Evolutionary conservation across 441 rosid species (phyloP), one percentile per base, ranked within the genome.

Genomic region (Cnidoscolus chayamansa): DNA sequence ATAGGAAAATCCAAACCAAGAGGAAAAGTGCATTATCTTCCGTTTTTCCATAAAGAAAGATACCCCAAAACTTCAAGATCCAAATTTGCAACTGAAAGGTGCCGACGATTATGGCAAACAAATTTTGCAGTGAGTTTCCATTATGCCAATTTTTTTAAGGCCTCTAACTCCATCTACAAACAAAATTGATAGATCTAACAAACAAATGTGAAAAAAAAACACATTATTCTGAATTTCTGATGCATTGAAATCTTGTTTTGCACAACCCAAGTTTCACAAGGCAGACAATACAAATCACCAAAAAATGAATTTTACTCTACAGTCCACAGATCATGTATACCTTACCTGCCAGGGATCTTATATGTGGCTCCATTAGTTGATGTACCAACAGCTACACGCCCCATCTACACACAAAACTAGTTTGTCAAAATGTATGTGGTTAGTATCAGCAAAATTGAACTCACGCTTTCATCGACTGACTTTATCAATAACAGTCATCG

Each of bases 331-430:
- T 25, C 55, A 68, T 63, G 35, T 55, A n/a, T 25, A 62, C 32
- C 73, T 77, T 85, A 94, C 97, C 98, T 88, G 71, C 98, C 97
- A 3, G 97, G 93, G 76, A 94, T 88, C 86, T 94, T 94, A 76
- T 81, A 90, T 31, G 95, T 90, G 62, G 98, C 97, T 70, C 98
- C 98, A 83, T 94, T 94, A 55, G 98, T 94, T 55, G 98, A 94
- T 72, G 97, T 90, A 55, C 98, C 98, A 53, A 92, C 97, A 72
- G 98, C 98, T 56, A 90, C 80, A 82, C 83, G 89, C 58, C 97
- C 97, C 86, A 79, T 81, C 98, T 92, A 78, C 65, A 80, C 49
- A 63, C 62, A 75, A 62, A 77, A 69, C 12, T 48, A 47, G 68
- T 70, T 77, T 32, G 8, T 65, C 49, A 48, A 57, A 0, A 68